Percentiles rank a stretch among this genome's conserved stretches.
phyloP scores from a whole-genome alignment of 1,284 basidiomycete genomes.

The Fistulina hepatica region DNA sequence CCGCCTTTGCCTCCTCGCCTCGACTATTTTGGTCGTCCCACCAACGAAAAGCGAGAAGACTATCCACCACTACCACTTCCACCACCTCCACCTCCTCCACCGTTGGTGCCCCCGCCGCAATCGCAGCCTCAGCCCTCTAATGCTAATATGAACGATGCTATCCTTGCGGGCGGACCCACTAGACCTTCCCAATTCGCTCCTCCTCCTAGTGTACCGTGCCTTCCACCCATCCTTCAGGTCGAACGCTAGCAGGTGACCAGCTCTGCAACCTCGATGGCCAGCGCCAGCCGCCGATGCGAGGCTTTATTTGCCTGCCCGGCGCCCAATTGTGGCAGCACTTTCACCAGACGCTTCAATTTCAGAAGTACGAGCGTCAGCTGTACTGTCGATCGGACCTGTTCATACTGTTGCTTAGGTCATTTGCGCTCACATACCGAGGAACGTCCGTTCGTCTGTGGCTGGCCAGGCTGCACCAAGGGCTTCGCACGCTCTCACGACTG shows the following conservation, averaged over 20 bases:
- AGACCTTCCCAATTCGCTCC: too few relatives aligned
- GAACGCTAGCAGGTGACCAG: conserved; percentile 92
- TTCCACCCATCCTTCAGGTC: conserved; percentile 76
- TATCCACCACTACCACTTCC: too few relatives aligned
- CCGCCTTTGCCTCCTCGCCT: too few relatives aligned
- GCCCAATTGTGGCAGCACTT: conserved; percentile 91
- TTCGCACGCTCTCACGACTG: conserved; percentile 95
- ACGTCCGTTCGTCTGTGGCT: conserved; percentile 86
- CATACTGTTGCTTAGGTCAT: conserved; percentile 53
- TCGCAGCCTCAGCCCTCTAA: too few relatives aligned
- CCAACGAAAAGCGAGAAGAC: too few relatives aligned
- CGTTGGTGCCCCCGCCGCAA: too few relatives aligned
- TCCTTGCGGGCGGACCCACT: too few relatives aligned
- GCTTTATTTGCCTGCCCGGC: conserved; percentile 90
- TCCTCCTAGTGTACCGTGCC: conserved; percentile 57
- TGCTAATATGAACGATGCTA: too few relatives aligned
- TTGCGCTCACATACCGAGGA: conserved; percentile 95
- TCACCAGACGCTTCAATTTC: conserved; percentile 79
- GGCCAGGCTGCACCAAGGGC: conserved; percentile 88
- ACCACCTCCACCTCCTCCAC: too few relatives aligned
- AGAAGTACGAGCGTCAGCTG: conserved; percentile 40
- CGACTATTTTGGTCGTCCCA: too few relatives aligned
- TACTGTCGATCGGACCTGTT: conserved; percentile 10
- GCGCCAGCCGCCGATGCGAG: conserved; percentile 82
- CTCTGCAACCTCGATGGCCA: conserved; percentile 87